Conservation (phyloP, 2,329 filamentous ascomycete species). For the Hymenoscyphus linearis region DNA sequence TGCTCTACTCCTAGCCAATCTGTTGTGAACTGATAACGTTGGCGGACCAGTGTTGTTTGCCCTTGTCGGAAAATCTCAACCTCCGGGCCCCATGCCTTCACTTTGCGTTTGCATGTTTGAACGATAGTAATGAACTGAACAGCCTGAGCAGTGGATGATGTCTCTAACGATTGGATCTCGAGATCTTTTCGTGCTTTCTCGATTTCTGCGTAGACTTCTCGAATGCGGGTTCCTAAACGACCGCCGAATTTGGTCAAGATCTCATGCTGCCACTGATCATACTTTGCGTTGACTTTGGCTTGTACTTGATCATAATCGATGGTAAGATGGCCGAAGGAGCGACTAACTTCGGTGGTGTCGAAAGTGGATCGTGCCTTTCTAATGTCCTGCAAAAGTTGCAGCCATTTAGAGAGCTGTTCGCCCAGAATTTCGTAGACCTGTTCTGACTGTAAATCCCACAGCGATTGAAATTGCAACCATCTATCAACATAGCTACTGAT, state of each 20-base stretch:
- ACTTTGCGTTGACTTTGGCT: constrained; percentile 97
- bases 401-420: constrained; percentile 86
- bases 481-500: constrained; percentile 89
- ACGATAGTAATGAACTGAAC: constrained; percentile 98
- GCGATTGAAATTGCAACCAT: constrained; percentile 96
- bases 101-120: constrained; percentile 90
- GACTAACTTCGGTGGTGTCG: constrained; percentile 90
- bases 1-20: constrained; percentile 97
- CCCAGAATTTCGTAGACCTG: constrained; percentile 90
- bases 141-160: constrained; percentile 91
- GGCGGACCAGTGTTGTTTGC: constrained; percentile 83
- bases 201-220: constrained; percentile 87
- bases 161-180: constrained; percentile 86
- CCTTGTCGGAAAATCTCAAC: constrained; percentile 95
- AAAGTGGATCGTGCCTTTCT: constrained; percentile 93
- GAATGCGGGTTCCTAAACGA: constrained; percentile 83
- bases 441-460: constrained; percentile 96
- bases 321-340: constrained; percentile 86
- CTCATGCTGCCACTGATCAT: constrained; percentile 99
- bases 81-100: constrained; percentile 90
- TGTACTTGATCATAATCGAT: constrained; percentile 99
- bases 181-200: constrained; percentile 86
- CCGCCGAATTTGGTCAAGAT: constrained; percentile 89
- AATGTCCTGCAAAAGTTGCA: constrained; percentile 95
- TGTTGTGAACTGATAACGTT: constrained; percentile 86